phyloP scores from a whole-genome alignment of 192 early-diverging fungal species.

The Coemansia biformis region DNA sequence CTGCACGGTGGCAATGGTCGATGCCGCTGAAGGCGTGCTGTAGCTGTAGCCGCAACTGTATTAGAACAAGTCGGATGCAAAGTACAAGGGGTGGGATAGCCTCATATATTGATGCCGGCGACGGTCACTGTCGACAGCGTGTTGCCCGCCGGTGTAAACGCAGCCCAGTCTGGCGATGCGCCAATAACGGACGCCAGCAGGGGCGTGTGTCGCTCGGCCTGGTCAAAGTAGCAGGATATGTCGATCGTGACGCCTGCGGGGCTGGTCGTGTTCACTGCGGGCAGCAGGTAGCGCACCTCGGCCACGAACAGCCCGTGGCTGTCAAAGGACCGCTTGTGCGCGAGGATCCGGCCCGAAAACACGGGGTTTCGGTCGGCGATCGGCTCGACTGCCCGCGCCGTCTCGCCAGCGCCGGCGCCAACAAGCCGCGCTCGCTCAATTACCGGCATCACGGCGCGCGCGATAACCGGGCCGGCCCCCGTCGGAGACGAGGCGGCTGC shows the following conservation, averaged over 20 bases:
- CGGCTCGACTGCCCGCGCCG: constrained; percentile 17
- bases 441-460: constrained; percentile 25
- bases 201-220: constrained; percentile 29
- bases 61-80: no score
- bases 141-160: constrained; percentile 37
- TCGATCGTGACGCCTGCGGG: constrained; percentile 19
- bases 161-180: constrained; percentile 24
- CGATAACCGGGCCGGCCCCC: constrained; percentile 8
- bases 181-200: constrained; percentile 29
- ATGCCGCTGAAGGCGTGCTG: constrained; percentile 32
- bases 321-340: constrained; percentile 36
- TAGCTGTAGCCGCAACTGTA: neutral
- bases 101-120: constrained; percentile 21
- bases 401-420: constrained; percentile 8
- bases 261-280: constrained; percentile 8
- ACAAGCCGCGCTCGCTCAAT: constrained; percentile 39
- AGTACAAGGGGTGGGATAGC: no score
- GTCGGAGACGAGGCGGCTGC: neutral
- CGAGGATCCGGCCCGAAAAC: constrained; percentile 35
- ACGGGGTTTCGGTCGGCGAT: constrained; percentile 19
- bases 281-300: constrained; percentile 33
- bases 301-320: constrained; percentile 15
- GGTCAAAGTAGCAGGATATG: constrained; percentile 45
- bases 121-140: constrained; percentile 39
- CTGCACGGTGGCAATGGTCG: constrained; percentile 24